Evolutionary conservation across 1,284 basidiomycete species (phyloP).

Genomic region (Boletellus deceptivus): DNA sequence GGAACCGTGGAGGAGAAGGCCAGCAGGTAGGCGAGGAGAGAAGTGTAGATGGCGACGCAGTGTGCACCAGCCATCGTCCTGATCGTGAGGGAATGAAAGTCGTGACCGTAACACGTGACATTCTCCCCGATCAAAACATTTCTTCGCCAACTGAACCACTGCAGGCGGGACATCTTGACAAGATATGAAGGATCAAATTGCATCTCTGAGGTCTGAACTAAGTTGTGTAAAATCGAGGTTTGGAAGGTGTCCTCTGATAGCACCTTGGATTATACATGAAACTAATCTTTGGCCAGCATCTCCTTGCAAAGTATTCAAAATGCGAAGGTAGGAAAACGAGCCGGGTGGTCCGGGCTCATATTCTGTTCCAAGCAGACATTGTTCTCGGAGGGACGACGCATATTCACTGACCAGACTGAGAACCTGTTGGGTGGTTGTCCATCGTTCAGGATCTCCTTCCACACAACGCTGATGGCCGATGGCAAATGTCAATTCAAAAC

Average conservation of each 20-base stretch:
- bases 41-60: too few species aligned
- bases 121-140: constrained; percentile 15
- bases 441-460: neutral
- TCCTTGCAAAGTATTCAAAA: constrained; percentile 29
- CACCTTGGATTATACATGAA: constrained; percentile 22
- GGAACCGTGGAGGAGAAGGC: too few species aligned
- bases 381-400: neutral
- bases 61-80: too few species aligned
- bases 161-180: constrained; percentile 4
- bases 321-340: constrained; percentile 36
- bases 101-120: too few species aligned
- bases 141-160: constrained; percentile 18
- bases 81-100: too few species aligned
- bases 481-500: neutral
- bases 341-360: neutral
- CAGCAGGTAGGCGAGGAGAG: too few species aligned
- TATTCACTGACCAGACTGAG: neutral
- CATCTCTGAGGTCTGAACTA: constrained; percentile 9
- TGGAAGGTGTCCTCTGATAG: constrained; percentile 24
- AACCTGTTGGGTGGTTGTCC: neutral
- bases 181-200: constrained; percentile 26
- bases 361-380: neutral
- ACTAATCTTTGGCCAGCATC: constrained; percentile 27
- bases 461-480: neutral
- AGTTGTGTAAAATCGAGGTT: constrained; percentile 22